phyloP scores from a whole-genome alignment of 2,329 filamentous ascomycete genomes.

The Fusarium illudens region DNA sequence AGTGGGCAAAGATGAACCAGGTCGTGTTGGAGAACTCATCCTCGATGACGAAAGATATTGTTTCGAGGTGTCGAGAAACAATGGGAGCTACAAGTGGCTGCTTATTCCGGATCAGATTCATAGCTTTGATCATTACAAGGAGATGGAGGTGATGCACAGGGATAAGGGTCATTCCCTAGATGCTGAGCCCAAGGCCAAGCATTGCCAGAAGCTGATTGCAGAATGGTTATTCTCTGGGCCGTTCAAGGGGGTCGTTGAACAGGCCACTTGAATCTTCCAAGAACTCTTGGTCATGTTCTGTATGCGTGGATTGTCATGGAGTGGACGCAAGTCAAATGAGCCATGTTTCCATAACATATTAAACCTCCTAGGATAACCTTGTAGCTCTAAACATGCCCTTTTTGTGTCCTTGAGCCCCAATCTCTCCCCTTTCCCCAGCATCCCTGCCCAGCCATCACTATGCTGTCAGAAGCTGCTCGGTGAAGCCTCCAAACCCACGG shows the following conservation, averaged over 20 bases:
- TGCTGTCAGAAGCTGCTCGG: not conserved
- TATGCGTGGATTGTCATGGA: no score
- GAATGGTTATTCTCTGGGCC: conserved; percentile 18
- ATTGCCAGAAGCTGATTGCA: conserved; percentile 17
- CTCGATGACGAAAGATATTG: conserved; percentile 23
- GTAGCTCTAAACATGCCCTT: not conserved
- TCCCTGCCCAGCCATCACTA: not conserved
- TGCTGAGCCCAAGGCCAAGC: conserved; percentile 10
- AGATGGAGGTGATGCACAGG: conserved; percentile 1
- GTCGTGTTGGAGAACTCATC: not conserved
- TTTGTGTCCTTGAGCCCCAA: no score
- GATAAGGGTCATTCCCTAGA: conserved; percentile 3
- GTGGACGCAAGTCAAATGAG: not conserved
- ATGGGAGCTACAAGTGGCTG: conserved; percentile 13
- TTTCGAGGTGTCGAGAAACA: not conserved
- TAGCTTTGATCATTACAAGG: conserved; percentile 15
- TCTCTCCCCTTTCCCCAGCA: not conserved
- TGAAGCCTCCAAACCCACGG: not conserved
- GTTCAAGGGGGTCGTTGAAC: conserved; percentile 37
- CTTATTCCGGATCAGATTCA: conserved; percentile 27
- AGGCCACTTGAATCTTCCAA: not conserved
- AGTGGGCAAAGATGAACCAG: not conserved
- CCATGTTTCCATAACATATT: not conserved
- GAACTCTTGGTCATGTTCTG: not conserved
- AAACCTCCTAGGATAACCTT: not conserved